Conservation (phyloP, 192 early-diverging fungal genomes). For the Coemansia sp. region DNA sequence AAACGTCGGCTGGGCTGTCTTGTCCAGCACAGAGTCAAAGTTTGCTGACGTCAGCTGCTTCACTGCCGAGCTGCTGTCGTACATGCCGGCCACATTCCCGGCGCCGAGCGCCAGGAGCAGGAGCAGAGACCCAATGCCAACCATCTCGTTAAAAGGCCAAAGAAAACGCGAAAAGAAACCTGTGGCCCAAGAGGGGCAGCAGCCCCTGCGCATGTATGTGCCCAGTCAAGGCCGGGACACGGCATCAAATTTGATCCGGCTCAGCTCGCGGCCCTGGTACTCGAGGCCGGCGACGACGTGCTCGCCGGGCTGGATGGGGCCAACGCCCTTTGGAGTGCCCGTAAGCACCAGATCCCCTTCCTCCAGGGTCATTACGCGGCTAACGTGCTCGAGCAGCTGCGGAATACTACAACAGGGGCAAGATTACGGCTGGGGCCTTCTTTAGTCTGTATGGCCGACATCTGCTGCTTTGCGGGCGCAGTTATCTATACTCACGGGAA, state of each 20-base stretch:
- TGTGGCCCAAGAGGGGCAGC: constrained; percentile 1
- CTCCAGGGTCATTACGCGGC: constrained; percentile 83
- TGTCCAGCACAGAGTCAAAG: constrained; percentile 59
- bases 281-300: constrained; percentile 66
- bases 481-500: constrained; percentile 56
- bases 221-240: constrained; percentile 8
- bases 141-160: background rate
- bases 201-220: background rate
- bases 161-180: background rate
- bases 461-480: no score
- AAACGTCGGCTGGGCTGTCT: constrained; percentile 66
- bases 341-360: constrained; percentile 87
- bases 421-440: background rate
- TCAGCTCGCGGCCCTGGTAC: constrained; percentile 35
- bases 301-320: constrained; percentile 73
- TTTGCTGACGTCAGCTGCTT: constrained; percentile 51
- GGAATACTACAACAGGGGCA: constrained; percentile 58
- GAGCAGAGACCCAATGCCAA: background rate
- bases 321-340: constrained; percentile 87
- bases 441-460: background rate
- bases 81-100: constrained; percentile 45
- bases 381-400: constrained; percentile 70
- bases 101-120: constrained; percentile 12
- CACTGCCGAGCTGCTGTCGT: constrained; percentile 53
- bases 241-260: constrained; percentile 36